Evolutionary conservation across 805 yeast species (phyloP).

Genomic region (Hagleromyces aurorensis): DNA sequence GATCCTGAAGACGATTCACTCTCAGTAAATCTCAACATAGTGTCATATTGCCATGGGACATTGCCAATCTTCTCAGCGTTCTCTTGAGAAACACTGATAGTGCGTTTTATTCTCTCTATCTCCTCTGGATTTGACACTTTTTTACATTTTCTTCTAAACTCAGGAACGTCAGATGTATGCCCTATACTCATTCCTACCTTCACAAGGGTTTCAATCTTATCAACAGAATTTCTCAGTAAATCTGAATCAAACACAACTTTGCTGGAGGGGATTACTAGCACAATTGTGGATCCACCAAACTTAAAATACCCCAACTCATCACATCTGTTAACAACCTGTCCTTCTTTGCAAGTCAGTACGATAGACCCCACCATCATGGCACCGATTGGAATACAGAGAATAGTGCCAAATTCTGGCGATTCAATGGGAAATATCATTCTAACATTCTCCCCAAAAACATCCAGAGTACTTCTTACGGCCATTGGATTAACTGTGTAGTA

Average conservation of each 20-base stretch:
- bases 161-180: conserved; percentile 46
- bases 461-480: conserved; percentile 85
- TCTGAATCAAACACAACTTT: conserved; percentile 64
- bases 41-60: conserved; percentile 25
- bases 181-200: conserved; percentile 92
- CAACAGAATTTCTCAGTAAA: conserved; percentile 55
- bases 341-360: conserved; percentile 56
- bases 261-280: conserved; percentile 51
- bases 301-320: conserved; percentile 92
- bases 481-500: conserved; percentile 96
- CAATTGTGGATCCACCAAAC: conserved; percentile 89
- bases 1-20: too few species aligned
- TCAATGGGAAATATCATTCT: conserved; percentile 72
- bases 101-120: conserved; percentile 24
- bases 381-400: conserved; percentile 77
- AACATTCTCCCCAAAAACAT: conserved; percentile 88
- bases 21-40: conserved; percentile 15
- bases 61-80: conserved; percentile 14
- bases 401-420: conserved; percentile 68
- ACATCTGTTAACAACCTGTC: conserved; percentile 52
- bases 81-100: conserved; percentile 23
- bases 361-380: conserved; percentile 99
- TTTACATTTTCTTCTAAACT: conserved; percentile 40
- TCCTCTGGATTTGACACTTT: conserved; percentile 24
- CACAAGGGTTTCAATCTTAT: conserved; percentile 72